Percentiles rank a stretch among this genome's conserved stretches.
phyloP scores from a whole-genome alignment of 176 grass and related monocot species.

The Oryza coarctata region DNA sequence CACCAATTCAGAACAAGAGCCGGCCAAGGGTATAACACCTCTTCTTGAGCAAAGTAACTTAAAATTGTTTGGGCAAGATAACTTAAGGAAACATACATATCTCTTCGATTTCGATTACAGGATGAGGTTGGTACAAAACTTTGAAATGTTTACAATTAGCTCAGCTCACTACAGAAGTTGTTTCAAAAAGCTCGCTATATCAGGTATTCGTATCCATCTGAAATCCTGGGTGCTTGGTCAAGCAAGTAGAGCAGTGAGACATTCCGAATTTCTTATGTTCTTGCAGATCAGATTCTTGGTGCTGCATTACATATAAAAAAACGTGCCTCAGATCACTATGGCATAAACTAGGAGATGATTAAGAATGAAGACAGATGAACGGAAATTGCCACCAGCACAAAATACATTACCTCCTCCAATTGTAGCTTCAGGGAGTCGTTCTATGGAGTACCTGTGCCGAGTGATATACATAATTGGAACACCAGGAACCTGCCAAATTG shows the following conservation, averaged over 20 bases:
- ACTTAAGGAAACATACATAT: neutral
- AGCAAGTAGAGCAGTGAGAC: neutral
- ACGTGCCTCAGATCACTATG: too few relatives aligned
- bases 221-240: neutral
- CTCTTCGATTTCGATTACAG: neutral
- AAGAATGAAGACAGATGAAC: neutral
- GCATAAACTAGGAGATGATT: neutral
- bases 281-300: conserved; percentile 57
- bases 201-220: neutral
- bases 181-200: neutral
- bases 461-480: conserved; percentile 96
- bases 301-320: conserved; percentile 54
- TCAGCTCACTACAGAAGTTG: neutral
- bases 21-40: neutral
- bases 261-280: neutral
- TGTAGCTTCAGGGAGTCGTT: conserved; percentile 84
- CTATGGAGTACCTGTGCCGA: conserved; percentile 71
- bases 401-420: conserved; percentile 68
- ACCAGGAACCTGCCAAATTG: conserved; percentile 61
- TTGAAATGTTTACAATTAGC: neutral
- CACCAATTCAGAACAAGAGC: neutral
- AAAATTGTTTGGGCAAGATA: neutral
- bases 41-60: neutral
- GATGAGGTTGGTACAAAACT: neutral
- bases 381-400: neutral